Conservation (phyloP, 257 asterid species). For the Forsythia viridissima region DNA sequence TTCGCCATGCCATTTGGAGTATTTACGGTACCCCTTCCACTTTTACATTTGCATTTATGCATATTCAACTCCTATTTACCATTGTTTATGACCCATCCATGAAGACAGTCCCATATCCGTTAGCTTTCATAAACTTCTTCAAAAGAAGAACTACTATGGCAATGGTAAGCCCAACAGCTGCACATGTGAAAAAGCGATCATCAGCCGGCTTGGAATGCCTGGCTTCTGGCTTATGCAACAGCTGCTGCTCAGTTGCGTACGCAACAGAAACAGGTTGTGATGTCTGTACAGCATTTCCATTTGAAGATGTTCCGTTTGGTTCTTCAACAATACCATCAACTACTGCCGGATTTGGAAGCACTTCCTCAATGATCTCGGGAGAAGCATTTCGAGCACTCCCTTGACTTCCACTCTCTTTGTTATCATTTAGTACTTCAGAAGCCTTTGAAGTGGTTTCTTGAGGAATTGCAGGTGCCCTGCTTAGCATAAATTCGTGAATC, state of each 20-base stretch:
- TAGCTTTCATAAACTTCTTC: constrained; percentile 86
- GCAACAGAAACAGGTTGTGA: constrained; percentile 32
- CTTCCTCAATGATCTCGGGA: constrained; percentile 38
- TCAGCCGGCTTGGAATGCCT: constrained; percentile 52
- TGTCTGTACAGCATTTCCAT: constrained; percentile 40
- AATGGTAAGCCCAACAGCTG: constrained; percentile 77
- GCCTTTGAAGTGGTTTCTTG: constrained; percentile 29
- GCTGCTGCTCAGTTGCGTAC: constrained; percentile 36
- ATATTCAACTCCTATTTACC: not conserved
- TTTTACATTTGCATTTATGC: not conserved
- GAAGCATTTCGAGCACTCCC: constrained; percentile 31
- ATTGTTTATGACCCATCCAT: constrained; percentile 52
- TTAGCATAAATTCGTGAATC: constrained; percentile 81
- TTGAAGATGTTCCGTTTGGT: constrained; percentile 35
- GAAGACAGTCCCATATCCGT: constrained; percentile 72
- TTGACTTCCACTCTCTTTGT: constrained; percentile 32
- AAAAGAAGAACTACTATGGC: constrained; percentile 77
- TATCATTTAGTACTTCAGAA: constrained; percentile 37
- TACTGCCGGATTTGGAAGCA: constrained; percentile 27
- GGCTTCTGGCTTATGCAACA: constrained; percentile 38
- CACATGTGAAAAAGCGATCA: constrained; percentile 82
- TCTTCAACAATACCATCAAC: constrained; percentile 38
- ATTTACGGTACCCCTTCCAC: not conserved
- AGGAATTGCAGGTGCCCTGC: constrained; percentile 63
- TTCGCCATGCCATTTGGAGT: no score